A percentile compares a stretch with the other conserved stretches of the same genome.
Evolutionary conservation across 495 filamentous ascomycete genomes (phyloP).

Genomic region (Neurospora sp.): DNA sequence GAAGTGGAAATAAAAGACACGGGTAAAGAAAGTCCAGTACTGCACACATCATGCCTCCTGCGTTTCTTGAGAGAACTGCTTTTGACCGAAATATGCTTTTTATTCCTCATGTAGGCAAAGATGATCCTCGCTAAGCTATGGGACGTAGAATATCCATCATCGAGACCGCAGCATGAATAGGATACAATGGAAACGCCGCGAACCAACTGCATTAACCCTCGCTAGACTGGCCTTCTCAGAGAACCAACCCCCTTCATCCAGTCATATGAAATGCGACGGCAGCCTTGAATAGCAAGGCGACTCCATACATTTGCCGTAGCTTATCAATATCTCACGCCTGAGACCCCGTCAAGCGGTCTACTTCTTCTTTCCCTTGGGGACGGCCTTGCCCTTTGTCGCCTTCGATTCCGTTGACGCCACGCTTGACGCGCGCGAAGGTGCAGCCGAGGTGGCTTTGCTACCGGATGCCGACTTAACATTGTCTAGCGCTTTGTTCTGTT

Average conservation of each 20-base stretch:
- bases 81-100: neutral
- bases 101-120: neutral
- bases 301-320: neutral
- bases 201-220: neutral
- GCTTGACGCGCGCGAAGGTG: constrained; percentile 43
- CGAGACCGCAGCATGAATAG: neutral
- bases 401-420: constrained; percentile 39
- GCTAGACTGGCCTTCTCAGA: neutral
- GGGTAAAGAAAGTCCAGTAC: neutral
- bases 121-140: neutral
- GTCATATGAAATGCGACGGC: neutral
- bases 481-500: constrained; percentile 53
- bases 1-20: neutral
- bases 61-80: neutral
- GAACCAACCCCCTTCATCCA: neutral
- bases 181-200: neutral
- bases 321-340: neutral
- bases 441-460: constrained; percentile 47
- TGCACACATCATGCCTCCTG: neutral
- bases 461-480: constrained; percentile 46
- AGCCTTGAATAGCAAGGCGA: neutral
- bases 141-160: neutral
- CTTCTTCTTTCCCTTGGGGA: constrained; percentile 46
- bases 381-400: constrained; percentile 31
- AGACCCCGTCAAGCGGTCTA: constrained; percentile 8